A percentile compares a stretch with the other conserved stretches of the same genome.
These are phyloP conservation scores for Phytophthora crassamura DNA, from an alignment of 352 stramenopile species.

Conservation along the genomic window DNA sequence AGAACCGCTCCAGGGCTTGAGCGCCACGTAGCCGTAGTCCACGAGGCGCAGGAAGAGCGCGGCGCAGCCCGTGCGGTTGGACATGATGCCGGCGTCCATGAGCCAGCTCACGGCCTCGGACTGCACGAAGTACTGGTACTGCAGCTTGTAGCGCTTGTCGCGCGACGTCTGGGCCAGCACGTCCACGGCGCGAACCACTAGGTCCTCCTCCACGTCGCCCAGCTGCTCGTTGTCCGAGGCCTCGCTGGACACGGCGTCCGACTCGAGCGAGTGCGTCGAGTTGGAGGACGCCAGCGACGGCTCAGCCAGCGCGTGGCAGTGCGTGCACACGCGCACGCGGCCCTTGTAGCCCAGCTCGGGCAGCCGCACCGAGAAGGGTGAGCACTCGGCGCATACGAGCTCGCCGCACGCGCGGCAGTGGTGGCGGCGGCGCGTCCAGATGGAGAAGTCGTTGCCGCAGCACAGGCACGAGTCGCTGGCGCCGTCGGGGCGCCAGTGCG, in stretches of 20 bases:
- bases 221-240: slow-evolving; percentile 63
- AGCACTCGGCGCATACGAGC: slow-evolving; percentile 80
- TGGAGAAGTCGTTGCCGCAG: slow-evolving; percentile 74
- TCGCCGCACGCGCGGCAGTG: slow-evolving; percentile 83
- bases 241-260: slow-evolving; percentile 41
- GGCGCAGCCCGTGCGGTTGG: slow-evolving; percentile 56
- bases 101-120: slow-evolving; percentile 88
- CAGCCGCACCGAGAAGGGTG: slow-evolving; percentile 59
- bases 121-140: slow-evolving; percentile 88
- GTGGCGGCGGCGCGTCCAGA: slow-evolving; percentile 76
- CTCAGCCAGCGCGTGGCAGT: slow-evolving; percentile 57
- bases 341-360: slow-evolving; percentile 72
- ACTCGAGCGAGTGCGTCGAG: slow-evolving; percentile 43
- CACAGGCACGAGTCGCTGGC: slow-evolving; percentile 75
- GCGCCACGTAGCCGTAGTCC: slow-evolving; percentile 70
- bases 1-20: slow-evolving; percentile 62
- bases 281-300: slow-evolving; percentile 36
- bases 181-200: slow-evolving; percentile 66
- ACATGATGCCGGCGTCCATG: slow-evolving; percentile 68
- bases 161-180: slow-evolving; percentile 70
- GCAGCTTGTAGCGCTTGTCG: slow-evolving; percentile 75
- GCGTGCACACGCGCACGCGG: slow-evolving; percentile 77
- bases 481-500: slow-evolving; percentile 75
- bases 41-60: slow-evolving; percentile 74
- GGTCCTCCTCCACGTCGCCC: slow-evolving; percentile 63